These are phyloP conservation scores for Tylopilus vinaceipallidus DNA, from an alignment of 768 basidiomycete species.

Conservation along the genomic window DNA sequence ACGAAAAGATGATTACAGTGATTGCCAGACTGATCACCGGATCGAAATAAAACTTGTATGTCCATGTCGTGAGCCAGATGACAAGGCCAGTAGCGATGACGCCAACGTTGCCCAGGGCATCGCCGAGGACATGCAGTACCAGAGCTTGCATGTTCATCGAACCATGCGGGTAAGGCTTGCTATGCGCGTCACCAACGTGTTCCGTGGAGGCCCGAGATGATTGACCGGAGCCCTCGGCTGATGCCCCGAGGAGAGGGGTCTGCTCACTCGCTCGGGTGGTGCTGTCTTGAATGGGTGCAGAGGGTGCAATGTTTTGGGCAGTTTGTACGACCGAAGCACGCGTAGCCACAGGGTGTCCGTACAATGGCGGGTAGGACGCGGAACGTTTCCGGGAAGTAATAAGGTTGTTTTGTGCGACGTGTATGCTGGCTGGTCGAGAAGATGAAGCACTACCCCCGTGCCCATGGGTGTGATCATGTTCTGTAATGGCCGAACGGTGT, in stretches of 20 bases:
- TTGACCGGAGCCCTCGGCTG: background rate
- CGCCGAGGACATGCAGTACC: slow-evolving; percentile 90
- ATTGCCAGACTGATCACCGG: slow-evolving; percentile 92
- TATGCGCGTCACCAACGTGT: slow-evolving; percentile 10
- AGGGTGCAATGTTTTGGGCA: slow-evolving; percentile 73
- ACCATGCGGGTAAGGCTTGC: slow-evolving; percentile 46
- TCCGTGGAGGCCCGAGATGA: slow-evolving; percentile 17
- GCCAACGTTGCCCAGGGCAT: slow-evolving; percentile 96
- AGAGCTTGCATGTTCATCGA: slow-evolving; percentile 99
- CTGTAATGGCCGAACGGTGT: slow-evolving; percentile 35
- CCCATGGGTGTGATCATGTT: slow-evolving; percentile 63
- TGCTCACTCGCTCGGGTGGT: slow-evolving; percentile 33
- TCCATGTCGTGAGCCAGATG: slow-evolving; percentile 87
- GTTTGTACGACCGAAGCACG: slow-evolving; percentile 75
- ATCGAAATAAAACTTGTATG: slow-evolving; percentile 89
- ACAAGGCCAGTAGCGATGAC: slow-evolving; percentile 94
- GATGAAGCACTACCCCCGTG: slow-evolving; percentile 37
- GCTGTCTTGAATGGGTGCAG: slow-evolving; percentile 11
- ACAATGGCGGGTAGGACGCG: slow-evolving; percentile 58
- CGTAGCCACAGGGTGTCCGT: slow-evolving; percentile 71
- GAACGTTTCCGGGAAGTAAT: slow-evolving; percentile 34
- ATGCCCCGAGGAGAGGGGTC: slow-evolving; percentile 41
- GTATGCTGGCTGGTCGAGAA: slow-evolving; percentile 42
- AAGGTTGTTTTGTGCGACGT: slow-evolving; percentile 13
- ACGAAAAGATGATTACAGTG: slow-evolving; percentile 94